Evolutionary conservation across 371 early-diverging fungal species (phyloP).

Genomic region (Syncephalastrum monosporum): DNA sequence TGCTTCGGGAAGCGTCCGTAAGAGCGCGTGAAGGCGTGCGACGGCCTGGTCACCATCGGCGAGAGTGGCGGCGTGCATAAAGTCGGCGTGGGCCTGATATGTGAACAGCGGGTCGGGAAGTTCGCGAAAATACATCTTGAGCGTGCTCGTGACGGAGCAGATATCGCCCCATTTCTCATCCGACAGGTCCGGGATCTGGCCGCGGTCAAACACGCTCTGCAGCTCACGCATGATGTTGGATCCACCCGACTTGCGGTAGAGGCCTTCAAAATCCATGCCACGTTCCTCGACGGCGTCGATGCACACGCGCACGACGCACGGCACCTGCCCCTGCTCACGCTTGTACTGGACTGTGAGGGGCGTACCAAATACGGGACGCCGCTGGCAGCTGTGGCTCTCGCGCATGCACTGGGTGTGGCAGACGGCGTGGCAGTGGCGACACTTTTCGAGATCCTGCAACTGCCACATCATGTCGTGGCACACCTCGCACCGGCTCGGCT

Average conservation of each 20-base stretch:
- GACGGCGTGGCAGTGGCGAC: no score
- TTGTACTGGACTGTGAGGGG: background rate
- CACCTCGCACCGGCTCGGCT: no score
- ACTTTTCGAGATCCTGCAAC: no score
- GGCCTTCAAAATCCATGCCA: conserved; percentile 50
- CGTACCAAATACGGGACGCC: no score
- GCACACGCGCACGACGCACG: conserved; percentile 15
- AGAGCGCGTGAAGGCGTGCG: conserved; percentile 4
- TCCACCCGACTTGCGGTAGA: conserved; percentile 85
- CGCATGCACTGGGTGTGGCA: no score
- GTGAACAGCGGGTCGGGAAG: conserved; percentile 87
- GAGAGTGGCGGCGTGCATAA: conserved; percentile 57
- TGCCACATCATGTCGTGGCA: no score
- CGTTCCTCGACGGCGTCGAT: conserved; percentile 21
- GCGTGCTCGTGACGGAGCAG: conserved; percentile 74
- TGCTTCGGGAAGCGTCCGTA: conserved; percentile 11
- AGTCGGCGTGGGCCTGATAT: conserved; percentile 65
- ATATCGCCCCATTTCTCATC: conserved; percentile 49
- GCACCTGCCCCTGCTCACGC: conserved; percentile 11
- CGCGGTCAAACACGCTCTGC: conserved; percentile 41
- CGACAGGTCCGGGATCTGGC: conserved; percentile 38
- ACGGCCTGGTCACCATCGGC: background rate
- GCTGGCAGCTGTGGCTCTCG: no score
- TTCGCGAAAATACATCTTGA: conserved; percentile 88
- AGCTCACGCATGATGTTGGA: conserved; percentile 66